Evolutionary conservation across 129 eudicot genomes (phyloP).

Genomic region (Pulicaria dysenterica): DNA sequence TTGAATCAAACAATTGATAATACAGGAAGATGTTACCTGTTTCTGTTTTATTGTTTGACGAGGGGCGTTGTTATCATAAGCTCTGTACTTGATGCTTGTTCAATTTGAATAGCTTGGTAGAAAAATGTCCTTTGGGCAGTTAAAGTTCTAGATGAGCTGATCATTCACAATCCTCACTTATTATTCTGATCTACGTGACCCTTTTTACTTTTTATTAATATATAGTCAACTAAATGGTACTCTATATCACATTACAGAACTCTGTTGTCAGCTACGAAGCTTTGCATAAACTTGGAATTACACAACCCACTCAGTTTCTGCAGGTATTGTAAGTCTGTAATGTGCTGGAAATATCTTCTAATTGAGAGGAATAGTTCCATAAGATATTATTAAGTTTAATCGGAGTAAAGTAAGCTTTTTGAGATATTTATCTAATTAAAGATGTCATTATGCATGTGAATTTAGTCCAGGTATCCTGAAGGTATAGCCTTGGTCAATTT

Average conservation of each 20-base stretch:
- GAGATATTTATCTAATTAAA: slow-evolving; percentile 28
- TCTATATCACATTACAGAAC: slow-evolving; percentile 69
- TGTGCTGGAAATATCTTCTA: slow-evolving; percentile 10
- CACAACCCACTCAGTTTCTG: slow-evolving; percentile 87
- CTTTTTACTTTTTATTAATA: slow-evolving; percentile 18
- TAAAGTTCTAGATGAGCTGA: not conserved
- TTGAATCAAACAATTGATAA: not conserved
- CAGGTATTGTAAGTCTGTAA: slow-evolving; percentile 60
- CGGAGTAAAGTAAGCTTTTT: slow-evolving; percentile 14
- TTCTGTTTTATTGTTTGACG: not conserved
- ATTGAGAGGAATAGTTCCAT: not conserved
- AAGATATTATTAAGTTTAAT: slow-evolving; percentile 6
- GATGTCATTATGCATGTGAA: slow-evolving; percentile 35
- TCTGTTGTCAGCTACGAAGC: slow-evolving; percentile 87
- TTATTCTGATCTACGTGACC: slow-evolving; percentile 4
- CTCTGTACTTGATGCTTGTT: not conserved
- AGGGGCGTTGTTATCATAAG: not conserved
- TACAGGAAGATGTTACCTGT: not conserved
- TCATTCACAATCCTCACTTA: not conserved
- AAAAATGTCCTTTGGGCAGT: not conserved
- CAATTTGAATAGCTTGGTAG: slow-evolving; percentile 8
- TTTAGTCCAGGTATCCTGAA: slow-evolving; percentile 91
- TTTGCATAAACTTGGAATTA: slow-evolving; percentile 86
- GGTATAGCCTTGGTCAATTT: slow-evolving; percentile 77
- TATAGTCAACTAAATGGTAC: not conserved